These are phyloP conservation scores for Pythium pectinolyticum DNA, from an alignment of 352 stramenopile genomes.

Conservation along the genomic window DNA sequence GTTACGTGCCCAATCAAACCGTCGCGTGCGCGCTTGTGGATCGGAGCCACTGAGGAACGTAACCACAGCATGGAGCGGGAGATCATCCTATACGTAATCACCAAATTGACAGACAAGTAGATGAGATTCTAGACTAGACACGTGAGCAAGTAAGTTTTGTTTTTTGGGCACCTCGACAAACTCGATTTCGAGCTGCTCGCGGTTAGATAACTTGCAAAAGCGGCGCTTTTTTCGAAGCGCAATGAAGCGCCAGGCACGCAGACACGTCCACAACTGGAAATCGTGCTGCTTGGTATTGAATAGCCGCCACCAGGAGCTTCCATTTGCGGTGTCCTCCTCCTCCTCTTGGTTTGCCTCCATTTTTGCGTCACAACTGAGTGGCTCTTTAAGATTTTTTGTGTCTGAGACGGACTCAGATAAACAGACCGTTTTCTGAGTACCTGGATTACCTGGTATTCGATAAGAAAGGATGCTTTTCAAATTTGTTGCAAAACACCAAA, in stretches of 20 bases:
- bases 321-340: neutral
- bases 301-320: constrained; percentile 38
- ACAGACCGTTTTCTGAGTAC: constrained; percentile 4
- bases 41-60: constrained; percentile 3
- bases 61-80: constrained; percentile 47
- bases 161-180: constrained; percentile 65
- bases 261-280: constrained; percentile 41
- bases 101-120: neutral
- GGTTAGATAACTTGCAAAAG: constrained; percentile 20
- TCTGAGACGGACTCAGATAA: constrained; percentile 1
- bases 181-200: constrained; percentile 38
- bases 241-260: constrained; percentile 45
- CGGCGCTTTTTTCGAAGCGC: constrained; percentile 46
- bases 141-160: no score
- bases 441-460: constrained; percentile 15
- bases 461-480: constrained; percentile 20
- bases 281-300: constrained; percentile 23
- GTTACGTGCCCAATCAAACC: constrained; percentile 38
- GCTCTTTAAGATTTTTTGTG: constrained; percentile 26
- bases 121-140: no score
- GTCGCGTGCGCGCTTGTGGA: neutral
- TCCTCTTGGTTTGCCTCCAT: neutral
- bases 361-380: neutral
- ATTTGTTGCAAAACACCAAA: constrained; percentile 2
- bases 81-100: constrained; percentile 30